Evolutionary conservation across 352 stramenopile genomes (phyloP).

Genomic region (Phytophthora ohioensis): DNA sequence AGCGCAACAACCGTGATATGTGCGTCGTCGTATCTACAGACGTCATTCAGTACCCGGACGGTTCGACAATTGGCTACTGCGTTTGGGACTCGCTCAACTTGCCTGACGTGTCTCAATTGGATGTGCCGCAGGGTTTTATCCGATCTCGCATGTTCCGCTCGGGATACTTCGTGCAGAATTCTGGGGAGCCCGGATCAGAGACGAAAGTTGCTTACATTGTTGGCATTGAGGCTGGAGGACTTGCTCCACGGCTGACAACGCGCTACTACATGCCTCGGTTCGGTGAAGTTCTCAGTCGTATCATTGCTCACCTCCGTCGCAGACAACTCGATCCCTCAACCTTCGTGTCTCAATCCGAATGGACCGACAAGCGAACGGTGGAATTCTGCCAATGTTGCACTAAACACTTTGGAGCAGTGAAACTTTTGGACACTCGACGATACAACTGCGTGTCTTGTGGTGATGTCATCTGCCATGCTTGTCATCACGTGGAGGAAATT

Average conservation of each 20-base stretch:
- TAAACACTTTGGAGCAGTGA: conserved; percentile 46
- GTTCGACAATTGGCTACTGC: conserved; percentile 57
- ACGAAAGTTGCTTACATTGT: conserved; percentile 54
- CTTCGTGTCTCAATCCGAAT: conserved; percentile 42
- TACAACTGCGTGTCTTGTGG: conserved; percentile 65
- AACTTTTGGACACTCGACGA: conserved; percentile 38
- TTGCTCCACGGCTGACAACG: conserved; percentile 42
- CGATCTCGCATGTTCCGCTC: conserved; percentile 54
- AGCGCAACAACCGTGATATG: conserved; percentile 52
- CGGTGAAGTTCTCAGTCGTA: conserved; percentile 44
- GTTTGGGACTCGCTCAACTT: conserved; percentile 61
- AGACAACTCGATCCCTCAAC: conserved; percentile 41
- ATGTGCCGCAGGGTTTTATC: conserved; percentile 45
- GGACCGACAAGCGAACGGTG: conserved; percentile 43
- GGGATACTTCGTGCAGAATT: conserved; percentile 53
- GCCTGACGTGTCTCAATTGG: conserved; percentile 40
- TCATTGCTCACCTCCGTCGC: conserved; percentile 42
- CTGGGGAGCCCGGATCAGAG: conserved; percentile 28
- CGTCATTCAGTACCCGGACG: conserved; percentile 43
- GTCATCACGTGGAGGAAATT: conserved; percentile 45
- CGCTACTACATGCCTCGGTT: conserved; percentile 53
- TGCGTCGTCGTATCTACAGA: conserved; percentile 55
- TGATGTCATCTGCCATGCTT: conserved; percentile 58
- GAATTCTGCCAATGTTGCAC: conserved; percentile 52
- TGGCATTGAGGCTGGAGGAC: conserved; percentile 49